Evolutionary conservation across 208 protist genomes (phyloP).

Genomic region (Crithidia acanthocephali): DNA sequence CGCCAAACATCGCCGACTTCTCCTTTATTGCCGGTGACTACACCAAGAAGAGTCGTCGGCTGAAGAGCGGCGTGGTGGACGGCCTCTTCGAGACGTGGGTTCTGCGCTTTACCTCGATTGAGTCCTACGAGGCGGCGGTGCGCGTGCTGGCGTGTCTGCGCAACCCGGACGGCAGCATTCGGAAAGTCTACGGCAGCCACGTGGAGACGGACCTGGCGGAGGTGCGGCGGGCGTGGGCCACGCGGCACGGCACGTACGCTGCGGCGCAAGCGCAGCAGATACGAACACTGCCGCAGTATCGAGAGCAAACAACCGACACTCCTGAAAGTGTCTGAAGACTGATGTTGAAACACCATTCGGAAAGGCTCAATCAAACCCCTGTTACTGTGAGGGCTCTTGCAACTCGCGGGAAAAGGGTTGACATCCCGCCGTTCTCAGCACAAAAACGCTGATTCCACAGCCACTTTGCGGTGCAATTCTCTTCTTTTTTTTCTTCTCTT

Average conservation of each 20-base stretch:
- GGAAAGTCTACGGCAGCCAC: constrained; percentile 19
- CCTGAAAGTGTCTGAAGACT: too few relatives aligned
- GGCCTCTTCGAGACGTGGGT: constrained; percentile 26
- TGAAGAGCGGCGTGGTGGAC: not conserved
- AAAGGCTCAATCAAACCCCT: too few relatives aligned
- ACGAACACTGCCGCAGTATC: too few relatives aligned
- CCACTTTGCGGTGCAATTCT: not conserved
- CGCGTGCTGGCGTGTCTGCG: constrained; percentile 20
- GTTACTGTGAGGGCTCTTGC: too few relatives aligned
- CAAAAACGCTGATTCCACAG: too few relatives aligned
- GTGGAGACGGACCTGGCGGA: constrained; percentile 6
- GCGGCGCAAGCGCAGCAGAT: not conserved
- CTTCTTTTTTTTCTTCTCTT: not conserved
- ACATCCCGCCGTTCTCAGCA: too few relatives aligned
- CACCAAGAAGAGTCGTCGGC: constrained; percentile 1
- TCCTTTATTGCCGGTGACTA: constrained; percentile 4
- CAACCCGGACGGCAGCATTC: constrained; percentile 13
- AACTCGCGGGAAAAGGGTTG: too few relatives aligned
- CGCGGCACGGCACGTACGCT: not conserved
- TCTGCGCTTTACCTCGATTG: constrained; percentile 26
- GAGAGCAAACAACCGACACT: not conserved
- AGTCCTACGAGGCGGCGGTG: constrained; percentile 27
- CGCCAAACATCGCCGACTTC: not conserved
- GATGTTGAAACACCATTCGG: too few relatives aligned
- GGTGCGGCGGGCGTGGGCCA: constrained; percentile 15